Conservation (phyloP, 1,284 basidiomycete genomes). For the Ustilago trichophora region DNA sequence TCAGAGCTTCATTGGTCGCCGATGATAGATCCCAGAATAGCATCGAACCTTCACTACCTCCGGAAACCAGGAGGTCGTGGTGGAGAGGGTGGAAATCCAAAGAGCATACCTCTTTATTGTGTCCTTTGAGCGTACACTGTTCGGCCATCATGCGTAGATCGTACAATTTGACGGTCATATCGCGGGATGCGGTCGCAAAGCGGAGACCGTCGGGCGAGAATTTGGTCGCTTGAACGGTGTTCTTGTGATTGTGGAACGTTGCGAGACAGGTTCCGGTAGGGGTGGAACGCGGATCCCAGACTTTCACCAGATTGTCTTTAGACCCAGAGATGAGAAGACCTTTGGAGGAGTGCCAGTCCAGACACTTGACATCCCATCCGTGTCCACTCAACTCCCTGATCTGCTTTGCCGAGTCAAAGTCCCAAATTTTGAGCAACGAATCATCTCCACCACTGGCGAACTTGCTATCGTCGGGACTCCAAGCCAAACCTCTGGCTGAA, state of each 20-base stretch:
- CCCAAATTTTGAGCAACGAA: conserved; percentile 91
- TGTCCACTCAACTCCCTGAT: conserved; percentile 81
- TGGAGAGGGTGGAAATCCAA: conserved; percentile 95
- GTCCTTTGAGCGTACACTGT: conserved; percentile 86
- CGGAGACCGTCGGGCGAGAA: conserved; percentile 90
- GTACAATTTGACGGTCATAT: conserved; percentile 94
- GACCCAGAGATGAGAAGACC: conserved; percentile 91
- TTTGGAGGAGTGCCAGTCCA: conserved; percentile 97
- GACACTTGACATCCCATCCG: conserved; percentile 98
- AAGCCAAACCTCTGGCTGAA: conserved; percentile 85
- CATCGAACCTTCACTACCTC: conserved; percentile 91
- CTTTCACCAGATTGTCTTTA: conserved; percentile 98
- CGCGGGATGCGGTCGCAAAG: conserved; percentile 90
- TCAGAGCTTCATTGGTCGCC: conserved; percentile 11
- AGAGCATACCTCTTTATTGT: conserved; percentile 96
- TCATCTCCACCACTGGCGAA: conserved; percentile 97
- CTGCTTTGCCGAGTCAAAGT: conserved; percentile 80
- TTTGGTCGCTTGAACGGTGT: conserved; percentile 88
- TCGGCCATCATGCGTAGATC: conserved; percentile 98
- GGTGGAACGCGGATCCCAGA: conserved; percentile 84
- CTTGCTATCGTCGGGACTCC: conserved; percentile 86
- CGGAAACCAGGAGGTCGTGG: conserved; percentile 84
- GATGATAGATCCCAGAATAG: conserved; percentile 84
- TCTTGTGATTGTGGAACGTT: conserved; percentile 85
- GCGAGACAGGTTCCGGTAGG: conserved; percentile 45